Evolutionary conservation across 768 basidiomycete genomes (phyloP), one percentile per base, ranked within the genome.

Genomic region (Pisolithus marmoratus): DNA sequence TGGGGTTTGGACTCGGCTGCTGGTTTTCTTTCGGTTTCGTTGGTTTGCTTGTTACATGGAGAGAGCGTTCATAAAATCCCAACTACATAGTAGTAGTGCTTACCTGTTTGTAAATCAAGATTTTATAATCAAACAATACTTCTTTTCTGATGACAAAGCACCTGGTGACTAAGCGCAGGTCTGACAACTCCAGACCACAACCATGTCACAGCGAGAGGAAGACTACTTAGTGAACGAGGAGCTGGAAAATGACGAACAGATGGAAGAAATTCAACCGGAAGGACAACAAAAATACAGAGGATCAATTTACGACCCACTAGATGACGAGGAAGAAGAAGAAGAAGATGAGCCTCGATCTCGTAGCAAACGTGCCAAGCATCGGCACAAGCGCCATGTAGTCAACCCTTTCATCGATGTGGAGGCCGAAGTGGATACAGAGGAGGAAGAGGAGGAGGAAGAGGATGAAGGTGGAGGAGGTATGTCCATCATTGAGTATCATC

Each of bases 391-490:
- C 46, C 70, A 72, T 49, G 74, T 77, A 17, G 78, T 81, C 23
- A 88, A 82, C 65, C 84, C 85, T 57, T 99, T 94, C 84, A 75
- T 98, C 59, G 96, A 98, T 81, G 79, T 94, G 51, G 92, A 95
- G 72, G 94, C 93, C 50, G 92, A 93, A 65, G 94, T 95, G 19
- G 93, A 93, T 59, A 94, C 96, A 27, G 96, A 98, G 19, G 96
- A 97, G 4, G 95, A 96, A 34, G 96, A 97, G 23, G 87, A 88
- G 3, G 93, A 95, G 19, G 91, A 85, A 6, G 89, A 89, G 3
- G 87, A 88, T 19, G 90, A 90, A 49, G 80, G 77, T 53, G 87
- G 75, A 11, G 70, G 74, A 58, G 78, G 77, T 79, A 42, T 17
- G 76, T 63, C 38, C 47, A 40, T 26, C 20, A 41, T 27, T 51